A percentile compares a stretch with the other conserved stretches of the same genome.
phyloP scores from a whole-genome alignment of 805 yeast genomes.

The Starmerella scarabaei region DNA sequence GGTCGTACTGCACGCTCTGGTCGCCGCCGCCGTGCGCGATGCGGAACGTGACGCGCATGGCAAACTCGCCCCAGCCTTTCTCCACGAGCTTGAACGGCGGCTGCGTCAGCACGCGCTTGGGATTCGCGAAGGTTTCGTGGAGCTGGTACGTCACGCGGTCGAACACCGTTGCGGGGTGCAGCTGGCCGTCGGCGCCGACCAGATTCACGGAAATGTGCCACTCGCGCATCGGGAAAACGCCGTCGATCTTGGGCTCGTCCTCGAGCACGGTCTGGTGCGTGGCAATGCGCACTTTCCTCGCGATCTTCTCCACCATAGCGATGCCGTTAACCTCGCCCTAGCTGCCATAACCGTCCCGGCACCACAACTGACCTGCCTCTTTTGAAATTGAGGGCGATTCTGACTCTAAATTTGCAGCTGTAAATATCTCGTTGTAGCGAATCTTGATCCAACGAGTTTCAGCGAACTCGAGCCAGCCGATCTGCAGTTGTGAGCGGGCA shows the following conservation, averaged over 20 bases:
- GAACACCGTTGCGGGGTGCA: conserved; percentile 71
- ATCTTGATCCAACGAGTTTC: too few relatives aligned
- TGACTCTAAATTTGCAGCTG: too few relatives aligned
- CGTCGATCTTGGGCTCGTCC: conserved; percentile 74
- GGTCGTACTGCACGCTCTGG: conserved; percentile 72
- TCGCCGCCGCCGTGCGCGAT: conserved; percentile 81
- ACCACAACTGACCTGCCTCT: too few relatives aligned
- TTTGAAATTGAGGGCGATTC: too few relatives aligned
- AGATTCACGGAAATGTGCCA: conserved; percentile 74
- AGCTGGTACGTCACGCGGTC: conserved; percentile 87
- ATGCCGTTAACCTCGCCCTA: too few relatives aligned
- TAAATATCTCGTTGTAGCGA: too few relatives aligned
- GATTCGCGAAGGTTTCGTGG: conserved; percentile 91
- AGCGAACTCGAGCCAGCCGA: too few relatives aligned
- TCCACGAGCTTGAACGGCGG: conserved; percentile 81
- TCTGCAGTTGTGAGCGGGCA: too few relatives aligned
- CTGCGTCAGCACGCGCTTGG: conserved; percentile 64
- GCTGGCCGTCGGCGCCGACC: conserved; percentile 68
- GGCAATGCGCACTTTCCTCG: conserved; percentile 77
- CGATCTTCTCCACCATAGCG: conserved; percentile 37
- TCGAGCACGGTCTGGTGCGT: conserved; percentile 73
- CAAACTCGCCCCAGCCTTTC: conserved; percentile 98
- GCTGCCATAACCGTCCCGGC: too few relatives aligned
- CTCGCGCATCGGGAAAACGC: conserved; percentile 84
- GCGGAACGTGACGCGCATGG: conserved; percentile 65